Conservation (phyloP, 768 basidiomycete species). For the Coprinopsis strossmayeri region DNA sequence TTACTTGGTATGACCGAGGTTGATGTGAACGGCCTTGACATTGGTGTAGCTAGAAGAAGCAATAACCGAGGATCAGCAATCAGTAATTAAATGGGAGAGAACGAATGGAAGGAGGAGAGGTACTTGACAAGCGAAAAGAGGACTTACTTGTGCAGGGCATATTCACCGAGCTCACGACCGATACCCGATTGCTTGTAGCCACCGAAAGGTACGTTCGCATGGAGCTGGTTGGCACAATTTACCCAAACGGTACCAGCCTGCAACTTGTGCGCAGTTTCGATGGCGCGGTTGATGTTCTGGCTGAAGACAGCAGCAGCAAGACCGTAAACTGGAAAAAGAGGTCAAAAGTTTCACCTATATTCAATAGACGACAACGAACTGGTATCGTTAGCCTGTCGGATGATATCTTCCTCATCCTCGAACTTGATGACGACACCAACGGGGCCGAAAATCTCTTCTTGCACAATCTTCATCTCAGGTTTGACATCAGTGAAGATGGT, state of each 20-base stretch:
- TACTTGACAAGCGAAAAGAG: background rate
- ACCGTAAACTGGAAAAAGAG: slow-evolving; percentile 47
- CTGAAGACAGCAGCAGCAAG: slow-evolving; percentile 87
- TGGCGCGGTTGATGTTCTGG: slow-evolving; percentile 66
- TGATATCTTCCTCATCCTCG: slow-evolving; percentile 41
- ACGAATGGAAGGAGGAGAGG: no score
- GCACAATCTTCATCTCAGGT: slow-evolving; percentile 61
- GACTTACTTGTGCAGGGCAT: slow-evolving; percentile 57
- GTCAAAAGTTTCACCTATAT: background rate
- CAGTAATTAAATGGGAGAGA: no score
- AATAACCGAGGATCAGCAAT: no score
- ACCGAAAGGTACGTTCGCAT: slow-evolving; percentile 68
- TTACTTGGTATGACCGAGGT: slow-evolving; percentile 34
- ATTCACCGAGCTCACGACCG: slow-evolving; percentile 75
- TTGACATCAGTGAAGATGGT: slow-evolving; percentile 63
- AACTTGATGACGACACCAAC: slow-evolving; percentile 71
- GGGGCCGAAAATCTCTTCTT: slow-evolving; percentile 73
- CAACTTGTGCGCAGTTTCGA: slow-evolving; percentile 65
- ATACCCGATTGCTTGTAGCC: slow-evolving; percentile 83
- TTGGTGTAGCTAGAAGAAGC: slow-evolving; percentile 48
- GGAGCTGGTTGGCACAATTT: slow-evolving; percentile 44
- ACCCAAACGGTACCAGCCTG: slow-evolving; percentile 80
- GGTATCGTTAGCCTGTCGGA: slow-evolving; percentile 79
- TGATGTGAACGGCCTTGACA: slow-evolving; percentile 67
- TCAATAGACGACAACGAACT: slow-evolving; percentile 12